Conservation (phyloP, 148 eudicot species). For the Amaranthus hypochondriacus region DNA sequence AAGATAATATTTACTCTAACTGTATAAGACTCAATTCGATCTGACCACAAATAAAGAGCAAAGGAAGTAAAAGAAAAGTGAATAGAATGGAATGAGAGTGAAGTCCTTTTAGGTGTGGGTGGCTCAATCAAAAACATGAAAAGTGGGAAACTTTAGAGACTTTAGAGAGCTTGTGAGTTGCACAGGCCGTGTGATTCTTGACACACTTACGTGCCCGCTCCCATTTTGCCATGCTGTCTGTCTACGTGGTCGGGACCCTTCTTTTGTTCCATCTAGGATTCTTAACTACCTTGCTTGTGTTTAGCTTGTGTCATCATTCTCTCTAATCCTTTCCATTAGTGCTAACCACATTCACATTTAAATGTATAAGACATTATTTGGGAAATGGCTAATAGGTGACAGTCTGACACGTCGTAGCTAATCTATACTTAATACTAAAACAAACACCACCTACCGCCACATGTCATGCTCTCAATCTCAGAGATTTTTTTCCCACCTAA, state of each 20-base stretch:
- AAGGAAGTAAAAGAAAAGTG: too few species aligned
- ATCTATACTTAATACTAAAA: too few species aligned
- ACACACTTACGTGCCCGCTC: constrained; percentile 26
- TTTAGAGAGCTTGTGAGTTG: constrained; percentile 18
- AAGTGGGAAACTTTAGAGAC: constrained; percentile 8
- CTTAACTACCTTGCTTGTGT: background rate
- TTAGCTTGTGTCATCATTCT: background rate
- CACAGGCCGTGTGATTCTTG: constrained; percentile 18
- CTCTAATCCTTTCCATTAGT: background rate
- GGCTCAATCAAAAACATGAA: constrained; percentile 13
- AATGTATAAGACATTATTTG: too few species aligned
- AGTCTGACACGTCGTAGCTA: too few species aligned
- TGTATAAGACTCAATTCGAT: too few species aligned
- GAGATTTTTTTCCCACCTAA: too few species aligned
- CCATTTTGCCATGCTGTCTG: constrained; percentile 17
- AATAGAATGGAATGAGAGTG: background rate
- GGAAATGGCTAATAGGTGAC: too few species aligned
- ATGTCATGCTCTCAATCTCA: too few species aligned
- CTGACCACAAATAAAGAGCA: too few species aligned
- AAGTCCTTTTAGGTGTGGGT: background rate
- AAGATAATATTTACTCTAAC: too few species aligned
- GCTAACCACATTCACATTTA: background rate
- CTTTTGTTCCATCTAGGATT: constrained; percentile 8
- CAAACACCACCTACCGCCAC: too few species aligned
- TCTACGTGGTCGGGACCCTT: constrained; percentile 7